Evolutionary conservation across 2,329 filamentous ascomycete genomes (phyloP).

Genomic region (Aspergillus pseudotamarii): DNA sequence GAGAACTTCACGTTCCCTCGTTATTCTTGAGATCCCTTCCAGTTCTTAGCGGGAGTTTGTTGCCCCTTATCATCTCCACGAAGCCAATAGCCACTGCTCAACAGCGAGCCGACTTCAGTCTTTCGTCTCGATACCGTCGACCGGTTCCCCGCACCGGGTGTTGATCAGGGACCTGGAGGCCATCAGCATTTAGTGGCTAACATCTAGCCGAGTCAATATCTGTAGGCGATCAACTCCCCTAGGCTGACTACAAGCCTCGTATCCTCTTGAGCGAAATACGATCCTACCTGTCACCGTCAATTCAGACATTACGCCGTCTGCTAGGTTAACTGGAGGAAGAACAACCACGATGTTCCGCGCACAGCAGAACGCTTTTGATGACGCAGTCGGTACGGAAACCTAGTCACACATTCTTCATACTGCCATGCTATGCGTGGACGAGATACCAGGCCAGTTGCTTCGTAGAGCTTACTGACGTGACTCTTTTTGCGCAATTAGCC

Average conservation of each 20-base stretch:
- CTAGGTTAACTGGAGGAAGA: conserved; percentile 12
- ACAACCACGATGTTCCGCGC: conserved; percentile 57
- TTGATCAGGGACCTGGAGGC: conserved; percentile 3
- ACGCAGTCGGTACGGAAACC: conserved; percentile 63
- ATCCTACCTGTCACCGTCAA: background rate
- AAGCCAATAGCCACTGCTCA: background rate
- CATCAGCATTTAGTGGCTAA: conserved; percentile 5
- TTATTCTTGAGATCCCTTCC: background rate
- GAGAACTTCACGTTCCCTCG: background rate
- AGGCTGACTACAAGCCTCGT: background rate
- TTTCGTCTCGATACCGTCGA: conserved; percentile 6
- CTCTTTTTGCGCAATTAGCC: conserved; percentile 48
- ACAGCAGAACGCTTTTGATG: conserved; percentile 70
- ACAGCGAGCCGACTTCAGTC: background rate
- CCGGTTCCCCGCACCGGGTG: conserved; percentile 16
- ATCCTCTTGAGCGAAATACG: background rate
- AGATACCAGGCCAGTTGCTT: background rate
- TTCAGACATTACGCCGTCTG: background rate
- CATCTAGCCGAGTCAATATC: background rate
- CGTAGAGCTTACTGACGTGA: conserved; percentile 29
- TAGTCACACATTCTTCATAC: background rate
- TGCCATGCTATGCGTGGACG: background rate
- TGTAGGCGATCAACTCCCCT: background rate
- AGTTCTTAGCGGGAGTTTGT: background rate
- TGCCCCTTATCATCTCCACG: background rate